Evolutionary conservation across 2,329 filamentous ascomycete species (phyloP).

Genomic region (Penicillium frequentans): DNA sequence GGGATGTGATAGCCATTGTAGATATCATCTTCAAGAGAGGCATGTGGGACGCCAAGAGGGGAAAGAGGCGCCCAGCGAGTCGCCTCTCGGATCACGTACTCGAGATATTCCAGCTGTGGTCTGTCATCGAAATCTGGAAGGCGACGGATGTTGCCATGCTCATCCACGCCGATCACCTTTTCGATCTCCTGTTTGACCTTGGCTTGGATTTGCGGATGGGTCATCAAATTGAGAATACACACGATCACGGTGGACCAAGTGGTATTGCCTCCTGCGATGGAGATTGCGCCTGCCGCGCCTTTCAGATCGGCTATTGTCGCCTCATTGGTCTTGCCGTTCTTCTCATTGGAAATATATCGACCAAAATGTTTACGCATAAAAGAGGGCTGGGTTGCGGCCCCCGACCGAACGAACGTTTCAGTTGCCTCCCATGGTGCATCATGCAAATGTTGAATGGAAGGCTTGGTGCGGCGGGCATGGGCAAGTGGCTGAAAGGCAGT

Average conservation of each 20-base stretch:
- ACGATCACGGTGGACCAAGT: slow-evolving; percentile 1
- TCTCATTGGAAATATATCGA: background rate
- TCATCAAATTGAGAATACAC: background rate
- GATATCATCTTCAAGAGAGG: background rate
- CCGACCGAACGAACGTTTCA: background rate
- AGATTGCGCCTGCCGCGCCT: background rate
- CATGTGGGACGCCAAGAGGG: background rate
- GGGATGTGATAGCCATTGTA: background rate
- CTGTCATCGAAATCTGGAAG: background rate
- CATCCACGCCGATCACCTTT: background rate
- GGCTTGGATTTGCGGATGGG: background rate
- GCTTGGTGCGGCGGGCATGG: background rate
- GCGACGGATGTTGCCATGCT: background rate
- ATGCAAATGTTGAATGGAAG: background rate
- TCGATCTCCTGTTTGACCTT: background rate
- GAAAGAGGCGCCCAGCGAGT: slow-evolving; percentile 1
- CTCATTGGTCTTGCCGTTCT: background rate
- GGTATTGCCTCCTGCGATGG: slow-evolving; percentile 1
- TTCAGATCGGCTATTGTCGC: background rate
- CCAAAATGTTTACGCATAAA: slow-evolving; percentile 1
- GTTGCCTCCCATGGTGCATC: background rate
- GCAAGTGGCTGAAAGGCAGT: background rate
- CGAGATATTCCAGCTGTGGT: background rate
- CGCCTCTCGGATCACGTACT: background rate
- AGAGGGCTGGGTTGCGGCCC: background rate